Conservation (phyloP, 768 basidiomycete species). For the Rossbeevera mucosa region DNA sequence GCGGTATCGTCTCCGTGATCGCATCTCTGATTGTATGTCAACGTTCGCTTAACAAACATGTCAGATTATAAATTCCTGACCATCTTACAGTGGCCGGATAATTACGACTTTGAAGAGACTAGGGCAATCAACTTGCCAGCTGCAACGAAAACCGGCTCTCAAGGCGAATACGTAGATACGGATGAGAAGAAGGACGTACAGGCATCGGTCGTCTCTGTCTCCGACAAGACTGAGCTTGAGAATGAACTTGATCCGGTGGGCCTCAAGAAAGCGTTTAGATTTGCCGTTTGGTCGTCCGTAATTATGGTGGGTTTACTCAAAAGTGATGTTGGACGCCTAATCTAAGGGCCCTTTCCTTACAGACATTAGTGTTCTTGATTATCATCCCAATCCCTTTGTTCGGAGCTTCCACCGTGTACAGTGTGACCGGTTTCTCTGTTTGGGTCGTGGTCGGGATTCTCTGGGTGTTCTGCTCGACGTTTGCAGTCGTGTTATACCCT, state of each 20-base stretch:
- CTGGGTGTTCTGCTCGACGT: constrained; percentile 77
- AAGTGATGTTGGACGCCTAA: not conserved
- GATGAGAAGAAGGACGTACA: constrained; percentile 37
- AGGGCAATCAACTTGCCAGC: constrained; percentile 62
- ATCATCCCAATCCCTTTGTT: constrained; percentile 84
- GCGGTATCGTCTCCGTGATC: constrained; percentile 67
- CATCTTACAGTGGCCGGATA: constrained; percentile 59
- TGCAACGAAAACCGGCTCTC: constrained; percentile 10
- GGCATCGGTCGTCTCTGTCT: constrained; percentile 34
- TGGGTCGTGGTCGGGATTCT: constrained; percentile 82
- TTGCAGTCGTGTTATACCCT: constrained; percentile 79
- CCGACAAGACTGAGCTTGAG: constrained; percentile 38
- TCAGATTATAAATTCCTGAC: not conserved
- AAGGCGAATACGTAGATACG: constrained; percentile 27
- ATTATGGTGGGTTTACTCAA: constrained; percentile 45
- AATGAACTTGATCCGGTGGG: constrained; percentile 60
- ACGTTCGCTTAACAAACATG: not conserved
- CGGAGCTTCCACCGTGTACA: constrained; percentile 71
- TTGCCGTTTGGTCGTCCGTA: constrained; percentile 74
- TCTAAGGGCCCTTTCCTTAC: not conserved
- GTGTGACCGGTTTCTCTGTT: constrained; percentile 57
- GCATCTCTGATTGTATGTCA: constrained; percentile 58
- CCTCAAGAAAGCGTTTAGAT: constrained; percentile 70
- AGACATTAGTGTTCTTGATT: constrained; percentile 63
- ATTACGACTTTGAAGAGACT: constrained; percentile 78